Percentiles rank a stretch among this genome's conserved stretches.
Conservation (phyloP, 345 rosid genomes). For the Nephelium lappaceum region DNA sequence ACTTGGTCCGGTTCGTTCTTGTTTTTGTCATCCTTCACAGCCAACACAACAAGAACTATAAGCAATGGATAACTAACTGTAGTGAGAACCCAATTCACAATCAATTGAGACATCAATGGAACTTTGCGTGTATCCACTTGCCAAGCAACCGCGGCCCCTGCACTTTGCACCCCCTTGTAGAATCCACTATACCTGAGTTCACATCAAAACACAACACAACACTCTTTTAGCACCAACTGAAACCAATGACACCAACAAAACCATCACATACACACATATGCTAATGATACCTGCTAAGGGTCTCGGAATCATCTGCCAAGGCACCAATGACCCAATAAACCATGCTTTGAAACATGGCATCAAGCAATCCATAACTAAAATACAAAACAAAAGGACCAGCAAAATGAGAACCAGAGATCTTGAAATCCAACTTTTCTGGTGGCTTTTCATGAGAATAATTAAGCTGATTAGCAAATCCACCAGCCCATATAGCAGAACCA, state of each 20-base stretch:
- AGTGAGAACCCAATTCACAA: slow-evolving; percentile 82
- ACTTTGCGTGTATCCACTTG: slow-evolving; percentile 78
- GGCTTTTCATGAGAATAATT: slow-evolving; percentile 37
- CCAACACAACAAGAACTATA: slow-evolving; percentile 59
- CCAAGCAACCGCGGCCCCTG: slow-evolving; percentile 97
- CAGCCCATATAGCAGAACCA: slow-evolving; percentile 79
- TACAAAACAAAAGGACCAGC: slow-evolving; percentile 80
- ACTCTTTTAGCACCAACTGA: background rate
- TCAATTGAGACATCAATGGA: slow-evolving; percentile 55
- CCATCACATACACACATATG: no score
- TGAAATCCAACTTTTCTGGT: slow-evolving; percentile 64
- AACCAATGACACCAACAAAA: background rate
- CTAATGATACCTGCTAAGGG: slow-evolving; percentile 64
- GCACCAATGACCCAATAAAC: slow-evolving; percentile 97
- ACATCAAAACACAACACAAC: no score
- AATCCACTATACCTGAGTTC: slow-evolving; percentile 74
- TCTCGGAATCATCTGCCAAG: slow-evolving; percentile 81
- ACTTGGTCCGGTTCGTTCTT: slow-evolving; percentile 16
- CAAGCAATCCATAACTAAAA: slow-evolving; percentile 79
- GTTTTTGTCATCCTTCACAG: slow-evolving; percentile 60
- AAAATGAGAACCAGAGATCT: slow-evolving; percentile 57
- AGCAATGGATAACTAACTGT: slow-evolving; percentile 77
- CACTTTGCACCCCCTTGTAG: slow-evolving; percentile 94
- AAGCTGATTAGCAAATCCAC: slow-evolving; percentile 78
- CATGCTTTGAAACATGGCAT: slow-evolving; percentile 89